Percentiles rank a stretch among this genome's conserved stretches.
Conservation (phyloP, 2,329 filamentous ascomycete genomes). For the Colletotrichum tamarilloi region DNA sequence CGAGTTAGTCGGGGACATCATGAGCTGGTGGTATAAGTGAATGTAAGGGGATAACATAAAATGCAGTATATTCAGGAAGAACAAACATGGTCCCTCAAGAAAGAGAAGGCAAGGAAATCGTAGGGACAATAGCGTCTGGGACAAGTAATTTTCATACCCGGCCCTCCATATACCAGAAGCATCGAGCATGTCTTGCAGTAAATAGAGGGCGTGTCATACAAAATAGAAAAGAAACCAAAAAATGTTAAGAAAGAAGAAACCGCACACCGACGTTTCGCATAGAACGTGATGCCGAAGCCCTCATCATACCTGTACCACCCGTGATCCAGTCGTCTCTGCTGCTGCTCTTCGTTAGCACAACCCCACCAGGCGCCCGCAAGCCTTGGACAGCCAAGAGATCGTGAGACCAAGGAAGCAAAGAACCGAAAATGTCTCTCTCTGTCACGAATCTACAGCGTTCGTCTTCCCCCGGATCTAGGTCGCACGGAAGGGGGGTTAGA, state of each 20-base stretch:
- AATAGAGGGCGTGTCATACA: not conserved
- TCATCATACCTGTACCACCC: not conserved
- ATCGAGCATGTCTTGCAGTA: not conserved
- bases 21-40: not conserved
- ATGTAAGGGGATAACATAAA: conserved; percentile 24
- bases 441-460: not conserved
- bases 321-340: not conserved
- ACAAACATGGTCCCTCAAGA: not conserved
- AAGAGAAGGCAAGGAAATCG: not conserved
- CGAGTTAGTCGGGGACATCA: conserved; percentile 4
- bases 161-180: not conserved
- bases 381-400: too few relatives aligned
- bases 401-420: not conserved
- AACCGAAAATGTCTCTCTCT: not conserved
- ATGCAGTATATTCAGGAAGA: conserved; percentile 18
- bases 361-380: too few relatives aligned
- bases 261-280: not conserved
- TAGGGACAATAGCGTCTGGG: not conserved
- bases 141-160: not conserved
- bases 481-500: too few relatives aligned
- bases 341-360: too few relatives aligned
- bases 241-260: not conserved
- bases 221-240: not conserved
- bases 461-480: not conserved
- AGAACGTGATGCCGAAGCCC: not conserved